A percentile compares a stretch with the other conserved stretches of the same genome.
These are phyloP conservation scores for Aspergillus latus DNA, from an alignment of 2,329 filamentous ascomycete species.

Conservation along the genomic window DNA sequence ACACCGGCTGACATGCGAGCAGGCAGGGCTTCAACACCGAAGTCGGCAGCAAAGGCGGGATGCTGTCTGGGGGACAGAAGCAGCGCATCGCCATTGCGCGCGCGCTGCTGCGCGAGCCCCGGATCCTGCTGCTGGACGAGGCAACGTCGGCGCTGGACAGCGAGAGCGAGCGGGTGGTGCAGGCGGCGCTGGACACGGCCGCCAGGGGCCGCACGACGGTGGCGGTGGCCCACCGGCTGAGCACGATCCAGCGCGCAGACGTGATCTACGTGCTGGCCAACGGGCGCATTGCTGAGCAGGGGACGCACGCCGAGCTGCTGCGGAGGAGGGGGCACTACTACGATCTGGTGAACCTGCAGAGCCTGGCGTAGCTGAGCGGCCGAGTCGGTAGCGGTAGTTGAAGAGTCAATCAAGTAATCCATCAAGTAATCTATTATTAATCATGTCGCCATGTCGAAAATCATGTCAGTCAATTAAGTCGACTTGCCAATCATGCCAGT, in stretches of 20 bases:
- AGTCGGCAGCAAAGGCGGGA: conserved; percentile 25
- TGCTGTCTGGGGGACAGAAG: conserved; percentile 38
- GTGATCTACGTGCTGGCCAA: conserved; percentile 90
- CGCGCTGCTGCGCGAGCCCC: conserved; percentile 37
- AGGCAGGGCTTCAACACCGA: conserved; percentile 27
- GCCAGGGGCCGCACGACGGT: conserved; percentile 83
- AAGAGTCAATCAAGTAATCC: too few relatives aligned
- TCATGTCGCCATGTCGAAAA: too few relatives aligned
- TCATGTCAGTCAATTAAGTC: too few relatives aligned
- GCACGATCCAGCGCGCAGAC: conserved; percentile 88
- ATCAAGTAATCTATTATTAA: too few relatives aligned
- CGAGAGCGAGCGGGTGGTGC: conserved; percentile 51
- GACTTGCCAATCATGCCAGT: too few relatives aligned
- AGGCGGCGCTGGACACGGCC: conserved; percentile 72
- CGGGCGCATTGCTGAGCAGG: conserved; percentile 76
- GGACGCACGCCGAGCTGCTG: conserved; percentile 72
- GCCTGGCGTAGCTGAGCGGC: conserved; percentile 50
- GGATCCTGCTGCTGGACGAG: conserved; percentile 29
- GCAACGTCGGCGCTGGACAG: conserved; percentile 49
- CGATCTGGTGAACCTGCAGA: conserved; percentile 75
- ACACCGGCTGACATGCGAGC: neutral
- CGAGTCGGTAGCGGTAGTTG: too few relatives aligned
- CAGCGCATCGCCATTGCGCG: conserved; percentile 39
- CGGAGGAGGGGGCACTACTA: conserved; percentile 66
- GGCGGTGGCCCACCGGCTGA: conserved; percentile 83